Percentiles rank a stretch among this genome's conserved stretches.
Evolutionary conservation across 192 early-diverging fungal species (phyloP).

Genomic region (Jimgerdemannia flammicorona): DNA sequence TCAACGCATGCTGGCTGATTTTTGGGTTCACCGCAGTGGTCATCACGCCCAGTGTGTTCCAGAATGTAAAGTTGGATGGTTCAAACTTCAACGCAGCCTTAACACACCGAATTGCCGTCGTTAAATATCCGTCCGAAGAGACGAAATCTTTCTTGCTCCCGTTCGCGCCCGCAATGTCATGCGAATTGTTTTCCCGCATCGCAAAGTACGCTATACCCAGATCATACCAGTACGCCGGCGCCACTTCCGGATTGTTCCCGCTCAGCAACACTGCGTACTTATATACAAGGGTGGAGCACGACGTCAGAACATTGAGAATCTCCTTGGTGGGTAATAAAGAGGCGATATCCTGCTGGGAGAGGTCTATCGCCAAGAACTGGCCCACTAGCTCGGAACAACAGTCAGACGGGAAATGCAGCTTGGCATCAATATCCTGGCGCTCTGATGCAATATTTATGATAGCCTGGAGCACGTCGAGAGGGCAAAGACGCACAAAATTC

Average conservation of each 20-base stretch:
- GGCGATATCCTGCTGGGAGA: constrained; percentile 16
- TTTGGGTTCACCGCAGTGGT: constrained; percentile 37
- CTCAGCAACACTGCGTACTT: constrained; percentile 46
- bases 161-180: neutral
- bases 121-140: neutral
- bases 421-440: constrained; percentile 21
- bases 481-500: constrained; percentile 40
- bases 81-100: constrained; percentile 63
- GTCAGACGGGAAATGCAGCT: constrained; percentile 33
- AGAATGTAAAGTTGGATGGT: constrained; percentile 47
- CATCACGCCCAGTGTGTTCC: constrained; percentile 74
- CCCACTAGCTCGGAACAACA: constrained; percentile 17
- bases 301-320: constrained; percentile 36
- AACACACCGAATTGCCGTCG: constrained; percentile 36
- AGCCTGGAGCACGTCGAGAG: constrained; percentile 15
- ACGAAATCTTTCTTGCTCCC: neutral
- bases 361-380: constrained; percentile 6
- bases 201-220: constrained; percentile 44
- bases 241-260: constrained; percentile 29
- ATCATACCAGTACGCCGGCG: constrained; percentile 49
- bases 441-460: constrained; percentile 15
- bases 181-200: constrained; percentile 21
- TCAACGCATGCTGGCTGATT: constrained; percentile 82
- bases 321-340: constrained; percentile 25
- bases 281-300: constrained; percentile 45